These are phyloP conservation scores for Eleusine coracana DNA, from an alignment of 176 grass and related monocot species.

Conservation along the genomic window DNA sequence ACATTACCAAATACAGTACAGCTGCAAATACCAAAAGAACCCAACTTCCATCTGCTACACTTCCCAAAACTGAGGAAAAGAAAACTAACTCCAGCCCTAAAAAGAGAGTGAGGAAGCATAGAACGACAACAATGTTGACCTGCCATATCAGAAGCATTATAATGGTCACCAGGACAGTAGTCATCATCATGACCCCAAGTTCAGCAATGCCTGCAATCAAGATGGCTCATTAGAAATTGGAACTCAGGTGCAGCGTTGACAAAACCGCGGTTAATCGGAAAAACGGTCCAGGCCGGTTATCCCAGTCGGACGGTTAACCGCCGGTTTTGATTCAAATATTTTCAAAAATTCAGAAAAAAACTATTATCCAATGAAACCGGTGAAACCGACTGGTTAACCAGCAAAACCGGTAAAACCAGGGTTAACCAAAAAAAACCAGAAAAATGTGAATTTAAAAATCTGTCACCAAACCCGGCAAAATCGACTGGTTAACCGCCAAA, in stretches of 20 bases:
- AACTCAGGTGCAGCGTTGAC: not conserved
- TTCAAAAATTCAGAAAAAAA: too few species aligned
- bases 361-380: too few species aligned
- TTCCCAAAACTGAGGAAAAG: conserved; percentile 88
- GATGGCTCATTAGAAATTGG: conserved; percentile 37
- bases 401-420: too few species aligned
- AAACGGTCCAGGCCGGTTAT: too few species aligned
- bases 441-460: too few species aligned
- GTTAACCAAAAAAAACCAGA: too few species aligned
- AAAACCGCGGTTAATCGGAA: too few species aligned
- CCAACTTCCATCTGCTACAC: conserved; percentile 90
- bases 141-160: conserved; percentile 99
- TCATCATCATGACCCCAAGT: conserved; percentile 97
- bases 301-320: too few species aligned
- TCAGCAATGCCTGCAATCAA: conserved; percentile 79
- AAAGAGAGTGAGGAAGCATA: conserved; percentile 67
- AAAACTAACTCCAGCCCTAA: conserved; percentile 90
- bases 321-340: too few species aligned
- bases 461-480: too few species aligned
- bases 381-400: too few species aligned
- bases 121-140: conserved; percentile 84
- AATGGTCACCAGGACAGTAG: conserved; percentile 88
- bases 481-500: too few species aligned
- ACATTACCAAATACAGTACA: conserved; percentile 80
- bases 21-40: conserved; percentile 84